Base-by-base conservation (phyloP, 2,329 filamentous ascomycete genomes). In the Fusarium anguioides region DNA sequence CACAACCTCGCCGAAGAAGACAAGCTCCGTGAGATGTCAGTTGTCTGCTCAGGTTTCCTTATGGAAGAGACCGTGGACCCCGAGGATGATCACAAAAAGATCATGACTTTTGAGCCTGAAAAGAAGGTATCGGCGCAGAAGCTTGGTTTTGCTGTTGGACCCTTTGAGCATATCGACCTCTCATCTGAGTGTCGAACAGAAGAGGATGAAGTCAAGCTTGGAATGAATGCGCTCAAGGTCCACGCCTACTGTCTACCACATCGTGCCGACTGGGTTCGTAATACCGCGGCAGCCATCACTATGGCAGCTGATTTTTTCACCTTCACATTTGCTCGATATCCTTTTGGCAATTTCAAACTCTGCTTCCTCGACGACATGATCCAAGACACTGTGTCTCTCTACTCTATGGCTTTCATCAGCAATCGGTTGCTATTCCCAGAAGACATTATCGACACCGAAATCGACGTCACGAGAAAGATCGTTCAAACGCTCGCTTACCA, bases 321-420 rank as follows among this genome's bases (percentile, higher is more conserved):
- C 6, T 87, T 95, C 66, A 92, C 89, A 6, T 98, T 95, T 76
- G 93, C 94, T 24, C 90, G 91, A 21, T 99, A 97, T 75, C 94
- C 96, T 0, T 98, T 96, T 76, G 87, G 92, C 26, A 94, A 91
- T 74, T 98, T 96, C 83, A 97, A 97, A 74, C 81, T 98, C 53
- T 94, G 93, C 70, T 99, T 99, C 72, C 89, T 99, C 18, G 96
- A 99, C 71, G 96, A 99, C 76, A 86, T 96, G 76, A 81, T 90
- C 2, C 83, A 87, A 27, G 91, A 97, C 58, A 91, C 91, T 2
- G 83, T 91, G 20, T 87, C 94, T 18, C 87, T 93, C 10, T 94
- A 94, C 31, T 95, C 92, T 1, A 84, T 99, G 70, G 91, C 94
- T 0, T 87, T 99, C 29, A 94, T 94, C 79, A 98, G 93, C 81